Conservation (phyloP, 176 grass and related monocot genomes). For the Aechmea fasciata region DNA sequence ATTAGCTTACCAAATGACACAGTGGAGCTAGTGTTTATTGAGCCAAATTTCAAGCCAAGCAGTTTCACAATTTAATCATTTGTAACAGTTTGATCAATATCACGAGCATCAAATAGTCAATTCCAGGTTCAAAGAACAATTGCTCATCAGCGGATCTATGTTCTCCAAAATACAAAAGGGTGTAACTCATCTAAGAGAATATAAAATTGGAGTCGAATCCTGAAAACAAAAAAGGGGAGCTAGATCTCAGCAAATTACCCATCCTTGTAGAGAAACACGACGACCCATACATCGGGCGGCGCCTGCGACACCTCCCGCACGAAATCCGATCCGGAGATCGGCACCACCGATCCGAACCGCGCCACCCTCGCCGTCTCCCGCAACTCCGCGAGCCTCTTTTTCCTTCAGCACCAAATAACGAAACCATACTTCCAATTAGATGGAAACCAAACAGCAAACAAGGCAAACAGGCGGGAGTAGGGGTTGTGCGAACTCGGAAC, state of each 20-base stretch:
- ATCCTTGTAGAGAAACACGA: conserved; percentile 95
- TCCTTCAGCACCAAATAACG: conserved; percentile 33
- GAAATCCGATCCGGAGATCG: conserved; percentile 78
- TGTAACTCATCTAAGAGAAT: too few relatives aligned
- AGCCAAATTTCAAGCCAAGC: too few relatives aligned
- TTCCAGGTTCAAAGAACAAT: too few relatives aligned
- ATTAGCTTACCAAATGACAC: too few relatives aligned
- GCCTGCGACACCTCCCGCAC: conserved; percentile 92
- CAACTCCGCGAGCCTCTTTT: conserved; percentile 76
- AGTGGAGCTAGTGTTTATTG: too few relatives aligned
- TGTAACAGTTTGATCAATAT: too few relatives aligned
- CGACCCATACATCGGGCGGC: conserved; percentile 78
- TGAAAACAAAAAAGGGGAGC: background rate
- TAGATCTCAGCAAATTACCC: conserved; percentile 30
- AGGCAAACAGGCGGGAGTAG: background rate
- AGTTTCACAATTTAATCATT: too few relatives aligned
- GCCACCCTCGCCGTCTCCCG: conserved; percentile 58
- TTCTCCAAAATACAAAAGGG: too few relatives aligned
- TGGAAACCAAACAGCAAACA: background rate
- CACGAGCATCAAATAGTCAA: too few relatives aligned
- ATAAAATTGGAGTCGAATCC: background rate
- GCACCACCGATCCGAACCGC: conserved; percentile 47
- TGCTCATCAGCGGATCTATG: too few relatives aligned
- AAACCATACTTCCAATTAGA: background rate
- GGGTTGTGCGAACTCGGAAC: conserved; percentile 8